Percentiles rank a stretch among this genome's conserved stretches.
Conservation (phyloP, 306 rosid genomes). For the Echinosophora koreensis region DNA sequence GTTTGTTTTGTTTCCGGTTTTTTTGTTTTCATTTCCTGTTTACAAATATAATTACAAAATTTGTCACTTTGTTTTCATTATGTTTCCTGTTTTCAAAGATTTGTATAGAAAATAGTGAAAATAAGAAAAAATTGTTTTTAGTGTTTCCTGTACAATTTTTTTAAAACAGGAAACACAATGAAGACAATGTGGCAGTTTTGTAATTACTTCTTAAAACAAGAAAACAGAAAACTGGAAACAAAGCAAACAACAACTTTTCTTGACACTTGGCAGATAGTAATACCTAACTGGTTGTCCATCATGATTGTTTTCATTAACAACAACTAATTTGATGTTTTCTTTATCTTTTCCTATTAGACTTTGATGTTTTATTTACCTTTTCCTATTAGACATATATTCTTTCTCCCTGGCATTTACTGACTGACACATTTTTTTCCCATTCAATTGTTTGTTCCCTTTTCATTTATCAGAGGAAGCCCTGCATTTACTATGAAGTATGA, state of each 20-base stretch:
- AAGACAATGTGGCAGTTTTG: too few species aligned
- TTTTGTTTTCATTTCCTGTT: too few species aligned
- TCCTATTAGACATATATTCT: background rate
- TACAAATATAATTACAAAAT: too few species aligned
- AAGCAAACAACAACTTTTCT: background rate
- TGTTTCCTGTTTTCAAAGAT: too few species aligned
- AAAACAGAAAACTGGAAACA: too few species aligned
- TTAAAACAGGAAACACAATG: too few species aligned
- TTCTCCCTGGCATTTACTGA: conserved; percentile 2
- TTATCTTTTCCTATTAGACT: background rate
- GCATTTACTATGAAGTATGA: background rate
- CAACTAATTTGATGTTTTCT: background rate
- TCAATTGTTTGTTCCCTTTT: background rate
- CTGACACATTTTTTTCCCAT: background rate
- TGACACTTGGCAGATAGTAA: conserved; percentile 20
- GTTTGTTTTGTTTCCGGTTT: too few species aligned
- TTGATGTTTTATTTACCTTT: background rate
- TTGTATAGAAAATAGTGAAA: too few species aligned
- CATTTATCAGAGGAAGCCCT: conserved; percentile 11
- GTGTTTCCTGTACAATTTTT: too few species aligned
- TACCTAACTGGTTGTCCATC: background rate
- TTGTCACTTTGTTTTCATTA: too few species aligned
- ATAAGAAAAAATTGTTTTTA: too few species aligned
- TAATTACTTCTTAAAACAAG: too few species aligned
- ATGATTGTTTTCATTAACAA: conserved; percentile 1